Evolutionary conservation across 331 rosid species (phyloP).

Genomic region (Saraca asoca): DNA sequence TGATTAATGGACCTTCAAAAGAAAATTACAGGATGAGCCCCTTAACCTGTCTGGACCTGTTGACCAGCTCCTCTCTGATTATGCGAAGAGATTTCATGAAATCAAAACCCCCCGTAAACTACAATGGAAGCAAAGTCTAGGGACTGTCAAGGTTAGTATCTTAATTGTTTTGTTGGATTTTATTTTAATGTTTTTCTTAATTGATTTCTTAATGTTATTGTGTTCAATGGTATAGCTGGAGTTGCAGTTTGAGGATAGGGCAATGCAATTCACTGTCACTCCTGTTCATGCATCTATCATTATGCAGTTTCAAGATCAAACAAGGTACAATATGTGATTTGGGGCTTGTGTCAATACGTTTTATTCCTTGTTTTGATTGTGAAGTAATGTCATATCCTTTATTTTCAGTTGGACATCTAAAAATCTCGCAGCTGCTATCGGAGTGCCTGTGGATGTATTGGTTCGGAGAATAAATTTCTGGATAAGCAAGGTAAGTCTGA

Average conservation of each 20-base stretch:
- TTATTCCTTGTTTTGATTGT: conserved; percentile 16
- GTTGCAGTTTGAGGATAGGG: conserved; percentile 88
- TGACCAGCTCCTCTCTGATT: conserved; percentile 77
- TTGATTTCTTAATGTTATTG: conserved; percentile 5
- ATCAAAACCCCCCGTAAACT: conserved; percentile 94
- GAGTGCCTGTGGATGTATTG: conserved; percentile 70
- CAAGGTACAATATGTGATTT: conserved; percentile 49
- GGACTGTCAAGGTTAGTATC: conserved; percentile 77
- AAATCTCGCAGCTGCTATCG: conserved; percentile 73
- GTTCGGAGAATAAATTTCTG: conserved; percentile 82
- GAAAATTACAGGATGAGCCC: conserved; percentile 74
- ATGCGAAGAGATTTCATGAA: conserved; percentile 86
- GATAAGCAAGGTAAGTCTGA: conserved; percentile 74
- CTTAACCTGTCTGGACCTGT: conserved; percentile 67
- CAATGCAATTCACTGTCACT: conserved; percentile 75
- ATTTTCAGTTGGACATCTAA: conserved; percentile 81
- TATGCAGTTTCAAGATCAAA: conserved; percentile 80
- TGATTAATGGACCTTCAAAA: conserved; percentile 32
- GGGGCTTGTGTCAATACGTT: too few species aligned
- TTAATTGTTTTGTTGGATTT: conserved; percentile 8
- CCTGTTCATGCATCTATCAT: conserved; percentile 86
- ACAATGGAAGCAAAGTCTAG: conserved; percentile 90
- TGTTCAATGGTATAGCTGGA: conserved; percentile 67
- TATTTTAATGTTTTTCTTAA: conserved; percentile 14
- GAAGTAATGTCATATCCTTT: conserved; percentile 26